These are phyloP conservation scores for Schizophyllum commune DNA, from an alignment of 1,284 basidiomycete species.

Conservation along the genomic window DNA sequence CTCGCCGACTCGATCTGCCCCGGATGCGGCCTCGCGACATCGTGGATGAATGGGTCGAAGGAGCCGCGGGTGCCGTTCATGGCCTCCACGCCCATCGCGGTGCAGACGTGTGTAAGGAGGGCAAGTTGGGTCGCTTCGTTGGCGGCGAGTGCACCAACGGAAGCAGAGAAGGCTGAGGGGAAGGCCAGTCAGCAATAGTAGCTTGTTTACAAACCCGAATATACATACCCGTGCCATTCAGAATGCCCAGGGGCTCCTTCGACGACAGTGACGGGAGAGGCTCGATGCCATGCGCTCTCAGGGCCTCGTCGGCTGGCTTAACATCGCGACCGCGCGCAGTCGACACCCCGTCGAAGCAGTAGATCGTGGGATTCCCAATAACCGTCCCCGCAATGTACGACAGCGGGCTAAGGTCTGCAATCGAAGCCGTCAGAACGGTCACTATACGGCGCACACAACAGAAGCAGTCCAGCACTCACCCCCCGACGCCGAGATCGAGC, in stretches of 20 bases:
- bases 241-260: slow-evolving; percentile 78
- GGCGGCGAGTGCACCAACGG: slow-evolving; percentile 56
- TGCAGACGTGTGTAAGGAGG: slow-evolving; percentile 67
- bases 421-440: slow-evolving; percentile 11
- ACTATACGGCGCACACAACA: background rate
- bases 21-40: slow-evolving; percentile 75
- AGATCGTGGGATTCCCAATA: slow-evolving; percentile 74
- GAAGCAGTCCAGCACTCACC: slow-evolving; percentile 29
- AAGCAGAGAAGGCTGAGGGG: slow-evolving; percentile 56
- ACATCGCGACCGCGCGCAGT: slow-evolving; percentile 46
- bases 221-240: slow-evolving; percentile 90
- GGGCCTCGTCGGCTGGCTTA: slow-evolving; percentile 57
- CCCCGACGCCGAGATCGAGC: slow-evolving; percentile 79
- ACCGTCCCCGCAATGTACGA: slow-evolving; percentile 80
- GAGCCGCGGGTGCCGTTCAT: slow-evolving; percentile 65
- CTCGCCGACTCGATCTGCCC: slow-evolving; percentile 76
- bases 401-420: slow-evolving; percentile 63
- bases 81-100: slow-evolving; percentile 82
- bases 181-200: slow-evolving; percentile 73
- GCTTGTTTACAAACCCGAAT: no score
- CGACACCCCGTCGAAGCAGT: slow-evolving; percentile 56
- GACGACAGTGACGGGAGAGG: slow-evolving; percentile 61
- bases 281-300: slow-evolving; percentile 54
- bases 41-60: slow-evolving; percentile 78
- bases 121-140: slow-evolving; percentile 70